Percentiles rank a stretch among this genome's conserved stretches.
phyloP scores from a whole-genome alignment of 2,329 filamentous ascomycete species.

The Fusarium palustre region DNA sequence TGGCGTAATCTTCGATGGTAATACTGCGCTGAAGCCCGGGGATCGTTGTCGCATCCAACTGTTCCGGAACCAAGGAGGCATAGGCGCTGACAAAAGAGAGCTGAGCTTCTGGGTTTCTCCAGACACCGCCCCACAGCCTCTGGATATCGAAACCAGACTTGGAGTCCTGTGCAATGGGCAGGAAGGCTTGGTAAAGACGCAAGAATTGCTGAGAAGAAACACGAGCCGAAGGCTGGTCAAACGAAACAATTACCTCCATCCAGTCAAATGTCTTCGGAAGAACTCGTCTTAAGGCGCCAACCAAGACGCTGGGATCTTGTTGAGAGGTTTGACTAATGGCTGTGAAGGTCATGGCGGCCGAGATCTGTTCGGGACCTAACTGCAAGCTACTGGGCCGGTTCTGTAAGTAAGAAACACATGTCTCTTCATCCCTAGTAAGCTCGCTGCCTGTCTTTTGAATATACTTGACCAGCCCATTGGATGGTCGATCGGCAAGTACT shows the following conservation, averaged over 20 bases:
- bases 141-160: conserved; percentile 78
- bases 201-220: conserved; percentile 85
- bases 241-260: conserved; percentile 79
- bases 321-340: conserved; percentile 68
- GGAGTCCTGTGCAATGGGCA: conserved; percentile 73
- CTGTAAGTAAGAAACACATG: conserved; percentile 67
- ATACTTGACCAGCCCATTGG: conserved; percentile 69
- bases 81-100: conserved; percentile 94
- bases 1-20: conserved; percentile 67
- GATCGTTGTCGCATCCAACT: conserved; percentile 86
- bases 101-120: conserved; percentile 88
- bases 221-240: conserved; percentile 82
- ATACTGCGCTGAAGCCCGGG: conserved; percentile 85
- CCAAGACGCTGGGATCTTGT: conserved; percentile 65
- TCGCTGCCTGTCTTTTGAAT: conserved; percentile 81
- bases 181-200: conserved; percentile 80
- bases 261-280: conserved; percentile 73
- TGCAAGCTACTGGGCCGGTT: conserved; percentile 66
- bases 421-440: conserved; percentile 80
- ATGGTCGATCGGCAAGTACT: conserved; percentile 69
- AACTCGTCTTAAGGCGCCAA: conserved; percentile 73
- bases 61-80: conserved; percentile 77
- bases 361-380: conserved; percentile 84
- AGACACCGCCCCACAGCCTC: conserved; percentile 87
- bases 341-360: conserved; percentile 78